Evolutionary conservation across 768 basidiomycete species (phyloP).

Genomic region (Rhodotorula taiwanensis): DNA sequence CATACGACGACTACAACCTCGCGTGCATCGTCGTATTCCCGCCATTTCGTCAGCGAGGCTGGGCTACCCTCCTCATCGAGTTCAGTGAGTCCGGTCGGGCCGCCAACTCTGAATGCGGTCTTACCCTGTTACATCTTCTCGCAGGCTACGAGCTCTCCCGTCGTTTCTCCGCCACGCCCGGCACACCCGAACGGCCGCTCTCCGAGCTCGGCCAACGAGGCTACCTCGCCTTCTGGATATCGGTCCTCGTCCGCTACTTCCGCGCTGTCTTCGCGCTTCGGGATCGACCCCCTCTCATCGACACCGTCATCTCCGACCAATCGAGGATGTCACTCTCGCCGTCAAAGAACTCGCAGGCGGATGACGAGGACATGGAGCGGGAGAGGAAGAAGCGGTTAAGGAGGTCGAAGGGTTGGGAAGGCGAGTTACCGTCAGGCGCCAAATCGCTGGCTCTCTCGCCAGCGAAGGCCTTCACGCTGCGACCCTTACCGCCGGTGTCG

Average conservation of each 20-base stretch:
- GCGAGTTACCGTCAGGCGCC: slow-evolving; percentile 50
- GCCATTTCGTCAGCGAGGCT: slow-evolving; percentile 80
- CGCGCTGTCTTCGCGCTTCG: slow-evolving; percentile 49
- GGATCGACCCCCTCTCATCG: slow-evolving; percentile 28
- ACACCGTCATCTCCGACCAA: neutral
- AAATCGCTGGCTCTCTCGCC: slow-evolving; percentile 1
- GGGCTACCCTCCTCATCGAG: slow-evolving; percentile 93
- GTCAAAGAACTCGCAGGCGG: slow-evolving; percentile 1
- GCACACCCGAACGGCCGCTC: slow-evolving; percentile 86
- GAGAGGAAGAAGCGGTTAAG: slow-evolving; percentile 38
- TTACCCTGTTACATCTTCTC: no score
- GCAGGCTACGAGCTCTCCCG: slow-evolving; percentile 86
- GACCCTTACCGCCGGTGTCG: neutral
- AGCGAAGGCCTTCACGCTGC: slow-evolving; percentile 14
- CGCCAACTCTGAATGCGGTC: neutral
- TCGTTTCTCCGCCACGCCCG: slow-evolving; percentile 47
- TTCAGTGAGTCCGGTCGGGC: slow-evolving; percentile 63
- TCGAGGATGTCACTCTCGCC: neutral
- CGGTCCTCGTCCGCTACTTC: slow-evolving; percentile 75
- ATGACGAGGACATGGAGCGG: neutral
- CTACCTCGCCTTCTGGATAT: slow-evolving; percentile 77
- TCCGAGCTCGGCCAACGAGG: slow-evolving; percentile 86
- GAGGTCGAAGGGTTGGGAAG: slow-evolving; percentile 56
- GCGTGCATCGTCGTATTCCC: slow-evolving; percentile 94
- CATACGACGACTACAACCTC: slow-evolving; percentile 94